Conservation (phyloP, 441 rosid species). For the Hypseocharis bilobata region DNA sequence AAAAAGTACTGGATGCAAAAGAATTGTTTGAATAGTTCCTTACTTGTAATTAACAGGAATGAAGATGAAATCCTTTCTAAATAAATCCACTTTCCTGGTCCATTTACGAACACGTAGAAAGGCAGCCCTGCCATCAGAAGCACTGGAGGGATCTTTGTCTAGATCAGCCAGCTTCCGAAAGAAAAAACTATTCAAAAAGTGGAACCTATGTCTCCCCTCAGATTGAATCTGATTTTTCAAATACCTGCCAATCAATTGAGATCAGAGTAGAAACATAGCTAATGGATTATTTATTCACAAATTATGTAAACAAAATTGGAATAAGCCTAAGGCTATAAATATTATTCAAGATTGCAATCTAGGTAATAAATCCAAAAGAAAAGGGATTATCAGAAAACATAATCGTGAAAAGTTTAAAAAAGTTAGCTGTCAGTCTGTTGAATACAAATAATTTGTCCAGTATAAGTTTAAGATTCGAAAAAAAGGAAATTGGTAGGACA, state of each 20-base stretch:
- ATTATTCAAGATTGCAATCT: neutral
- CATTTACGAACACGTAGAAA: conserved; percentile 79
- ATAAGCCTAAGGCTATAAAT: neutral
- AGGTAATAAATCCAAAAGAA: neutral
- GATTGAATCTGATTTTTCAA: conserved; percentile 50
- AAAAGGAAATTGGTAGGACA: conserved; percentile 14
- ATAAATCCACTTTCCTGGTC: conserved; percentile 74
- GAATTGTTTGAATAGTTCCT: conserved; percentile 13
- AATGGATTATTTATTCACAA: conserved; percentile 13
- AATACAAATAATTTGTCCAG: conserved; percentile 1
- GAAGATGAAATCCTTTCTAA: conserved; percentile 74
- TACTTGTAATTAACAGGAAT: conserved; percentile 87
- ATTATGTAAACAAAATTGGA: neutral
- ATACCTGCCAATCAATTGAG: conserved; percentile 36
- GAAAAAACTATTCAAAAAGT: conserved; percentile 84
- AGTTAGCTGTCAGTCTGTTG: neutral
- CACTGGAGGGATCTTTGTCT: conserved; percentile 55
- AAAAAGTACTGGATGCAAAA: conserved; percentile 14
- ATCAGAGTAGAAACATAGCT: conserved; percentile 4
- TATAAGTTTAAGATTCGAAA: conserved; percentile 21
- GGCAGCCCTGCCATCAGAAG: conserved; percentile 56
- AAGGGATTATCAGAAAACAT: neutral
- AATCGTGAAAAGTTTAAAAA: neutral
- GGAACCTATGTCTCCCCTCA: conserved; percentile 50
- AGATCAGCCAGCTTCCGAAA: conserved; percentile 83